A percentile compares a stretch with the other conserved stretches of the same genome.
Evolutionary conservation across 2,329 filamentous ascomycete species (phyloP).

Genomic region (Pyrenochaeta sp.): DNA sequence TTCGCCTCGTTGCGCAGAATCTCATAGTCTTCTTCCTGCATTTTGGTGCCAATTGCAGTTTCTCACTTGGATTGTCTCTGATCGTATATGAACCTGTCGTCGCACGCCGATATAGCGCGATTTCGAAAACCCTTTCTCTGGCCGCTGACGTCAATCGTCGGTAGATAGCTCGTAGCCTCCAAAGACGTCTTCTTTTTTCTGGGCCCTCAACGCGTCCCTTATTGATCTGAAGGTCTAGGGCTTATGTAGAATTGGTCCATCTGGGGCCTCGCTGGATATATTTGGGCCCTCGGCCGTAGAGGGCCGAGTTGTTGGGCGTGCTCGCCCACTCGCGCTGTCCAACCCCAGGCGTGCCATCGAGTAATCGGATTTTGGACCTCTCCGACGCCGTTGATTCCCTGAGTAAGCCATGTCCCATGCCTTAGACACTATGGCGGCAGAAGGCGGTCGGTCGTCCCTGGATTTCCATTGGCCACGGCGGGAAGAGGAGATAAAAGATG

Average conservation of each 20-base stretch:
- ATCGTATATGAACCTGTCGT: too few species aligned
- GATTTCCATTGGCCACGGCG: constrained; percentile 3
- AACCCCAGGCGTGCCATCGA: constrained; percentile 1
- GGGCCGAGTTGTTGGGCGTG: not conserved
- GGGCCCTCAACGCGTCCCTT: not conserved
- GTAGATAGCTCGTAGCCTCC: too few species aligned
- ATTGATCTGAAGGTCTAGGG: not conserved
- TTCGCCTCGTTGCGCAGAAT: constrained; percentile 38
- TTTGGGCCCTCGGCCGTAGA: not conserved
- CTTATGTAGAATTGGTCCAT: too few species aligned
- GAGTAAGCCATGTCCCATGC: constrained; percentile 11
- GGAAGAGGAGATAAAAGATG: not conserved
- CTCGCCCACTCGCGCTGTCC: not conserved
- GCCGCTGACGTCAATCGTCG: constrained; percentile 9
- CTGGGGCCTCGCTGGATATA: too few species aligned
- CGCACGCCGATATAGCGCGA: not conserved
- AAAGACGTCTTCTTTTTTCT: too few species aligned
- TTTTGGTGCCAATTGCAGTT: constrained; percentile 10
- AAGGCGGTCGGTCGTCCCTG: not conserved
- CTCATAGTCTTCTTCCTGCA: constrained; percentile 42
- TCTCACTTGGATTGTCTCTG: not conserved
- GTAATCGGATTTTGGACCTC: not conserved
- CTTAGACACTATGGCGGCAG: not conserved
- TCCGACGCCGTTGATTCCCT: not conserved
- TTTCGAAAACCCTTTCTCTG: not conserved